phyloP scores from a whole-genome alignment of 176 grass and related monocot species.

The Cenchrus fungigraminus region DNA sequence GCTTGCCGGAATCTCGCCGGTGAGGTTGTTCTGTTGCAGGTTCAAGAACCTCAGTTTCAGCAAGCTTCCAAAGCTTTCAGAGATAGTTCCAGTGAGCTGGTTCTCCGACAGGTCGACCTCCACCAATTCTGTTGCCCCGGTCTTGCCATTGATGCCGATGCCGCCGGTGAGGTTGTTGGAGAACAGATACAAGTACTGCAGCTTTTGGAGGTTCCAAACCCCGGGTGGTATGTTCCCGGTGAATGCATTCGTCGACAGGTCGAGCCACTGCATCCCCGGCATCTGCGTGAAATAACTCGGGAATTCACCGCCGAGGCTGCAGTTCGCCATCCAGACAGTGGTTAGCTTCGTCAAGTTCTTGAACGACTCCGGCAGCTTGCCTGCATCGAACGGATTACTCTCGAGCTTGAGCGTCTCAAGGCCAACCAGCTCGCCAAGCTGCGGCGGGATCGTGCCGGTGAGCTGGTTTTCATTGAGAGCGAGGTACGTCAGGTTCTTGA shows the following conservation, averaged over 20 bases:
- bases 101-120: conserved; percentile 60
- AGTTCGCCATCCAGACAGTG: conserved; percentile 30
- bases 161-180: conserved; percentile 41
- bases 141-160: conserved; percentile 26
- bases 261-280: conserved; percentile 40
- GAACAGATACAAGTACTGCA: conserved; percentile 47
- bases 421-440: conserved; percentile 51
- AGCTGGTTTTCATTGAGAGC: conserved; percentile 47
- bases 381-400: conserved; percentile 39
- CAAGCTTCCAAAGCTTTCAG: conserved; percentile 62
- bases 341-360: conserved; percentile 56
- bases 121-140: conserved; percentile 35
- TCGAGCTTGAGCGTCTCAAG: conserved; percentile 59
- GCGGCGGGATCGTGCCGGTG: conserved; percentile 57
- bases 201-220: conserved; percentile 66
- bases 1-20: conserved; percentile 68
- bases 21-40: conserved; percentile 51
- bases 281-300: conserved; percentile 43
- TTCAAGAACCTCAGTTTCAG: conserved; percentile 38
- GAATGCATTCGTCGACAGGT: conserved; percentile 50
- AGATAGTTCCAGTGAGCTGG: conserved; percentile 60
- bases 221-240: conserved; percentile 50
- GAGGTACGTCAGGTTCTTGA: conserved; percentile 47
- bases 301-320: conserved; percentile 60
- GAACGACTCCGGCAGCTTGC: conserved; percentile 54